Evolutionary conservation across 371 early-diverging fungal species (phyloP).

Genomic region (Mucor circinelloides): DNA sequence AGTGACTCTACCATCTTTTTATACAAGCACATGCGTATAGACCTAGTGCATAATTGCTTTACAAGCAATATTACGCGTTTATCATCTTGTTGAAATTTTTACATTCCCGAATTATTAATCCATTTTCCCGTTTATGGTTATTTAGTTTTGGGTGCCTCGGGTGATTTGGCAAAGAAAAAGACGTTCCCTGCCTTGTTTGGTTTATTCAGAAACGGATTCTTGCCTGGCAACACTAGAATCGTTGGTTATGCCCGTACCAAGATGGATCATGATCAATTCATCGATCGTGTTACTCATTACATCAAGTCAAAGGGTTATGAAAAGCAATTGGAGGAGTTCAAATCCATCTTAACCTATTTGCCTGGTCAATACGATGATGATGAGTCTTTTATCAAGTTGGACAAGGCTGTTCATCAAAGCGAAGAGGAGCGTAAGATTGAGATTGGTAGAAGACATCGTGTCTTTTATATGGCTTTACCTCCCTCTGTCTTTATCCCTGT

Average conservation of each 20-base stretch:
- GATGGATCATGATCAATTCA: slow-evolving; percentile 77
- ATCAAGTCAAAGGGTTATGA: slow-evolving; percentile 54
- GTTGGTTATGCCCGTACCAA: slow-evolving; percentile 96
- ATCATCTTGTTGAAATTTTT: no score
- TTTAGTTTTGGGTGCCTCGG: slow-evolving; percentile 83
- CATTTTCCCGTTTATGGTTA: not conserved
- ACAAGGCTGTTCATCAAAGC: slow-evolving; percentile 56
- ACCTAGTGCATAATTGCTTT: not conserved
- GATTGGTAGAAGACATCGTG: slow-evolving; percentile 39
- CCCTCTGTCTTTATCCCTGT: slow-evolving; percentile 92
- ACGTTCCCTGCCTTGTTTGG: slow-evolving; percentile 97
- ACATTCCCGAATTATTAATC: not conserved
- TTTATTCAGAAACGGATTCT: slow-evolving; percentile 73
- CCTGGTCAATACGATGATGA: slow-evolving; percentile 78
- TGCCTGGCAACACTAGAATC: slow-evolving; percentile 79
- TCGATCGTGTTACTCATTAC: slow-evolving; percentile 70
- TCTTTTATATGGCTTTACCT: slow-evolving; percentile 96
- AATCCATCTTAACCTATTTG: slow-evolving; percentile 19
- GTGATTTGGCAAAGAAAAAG: slow-evolving; percentile 97
- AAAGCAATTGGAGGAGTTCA: slow-evolving; percentile 33
- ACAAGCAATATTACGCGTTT: not conserved
- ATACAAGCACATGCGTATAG: no score
- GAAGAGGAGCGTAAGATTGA: slow-evolving; percentile 42
- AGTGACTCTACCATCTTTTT: no score
- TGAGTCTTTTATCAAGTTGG: slow-evolving; percentile 69